A percentile compares a stretch with the other conserved stretches of the same genome.
Evolutionary conservation across 2,329 filamentous ascomycete genomes (phyloP).

Genomic region (Rutstroemia sp.): DNA sequence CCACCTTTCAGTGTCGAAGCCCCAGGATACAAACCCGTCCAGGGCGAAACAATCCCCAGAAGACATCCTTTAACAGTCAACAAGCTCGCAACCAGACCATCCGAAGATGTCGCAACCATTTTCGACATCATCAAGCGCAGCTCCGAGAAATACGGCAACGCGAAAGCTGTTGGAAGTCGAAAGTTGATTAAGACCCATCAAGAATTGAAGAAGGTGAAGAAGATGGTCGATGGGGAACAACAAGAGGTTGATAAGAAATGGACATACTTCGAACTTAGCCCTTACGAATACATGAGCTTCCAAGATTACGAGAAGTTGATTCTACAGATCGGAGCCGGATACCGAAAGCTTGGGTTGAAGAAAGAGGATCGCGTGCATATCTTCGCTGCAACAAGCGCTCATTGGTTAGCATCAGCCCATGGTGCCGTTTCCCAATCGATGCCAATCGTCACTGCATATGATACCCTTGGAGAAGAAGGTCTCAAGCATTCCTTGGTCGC

Average conservation of each 20-base stretch:
- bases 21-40: slow-evolving; percentile 47
- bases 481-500: slow-evolving; percentile 79
- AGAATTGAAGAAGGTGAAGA: slow-evolving; percentile 83
- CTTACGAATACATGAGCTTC: slow-evolving; percentile 69
- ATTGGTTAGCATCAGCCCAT: slow-evolving; percentile 45
- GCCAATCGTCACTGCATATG: slow-evolving; percentile 88
- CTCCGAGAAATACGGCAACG: slow-evolving; percentile 54
- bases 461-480: slow-evolving; percentile 78
- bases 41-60: slow-evolving; percentile 65
- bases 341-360: slow-evolving; percentile 63
- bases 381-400: slow-evolving; percentile 59
- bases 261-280: slow-evolving; percentile 76
- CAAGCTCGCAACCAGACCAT: slow-evolving; percentile 45
- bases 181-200: slow-evolving; percentile 66
- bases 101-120: slow-evolving; percentile 33
- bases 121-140: slow-evolving; percentile 61
- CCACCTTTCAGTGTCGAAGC: slow-evolving; percentile 56
- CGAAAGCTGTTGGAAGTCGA: slow-evolving; percentile 59
- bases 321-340: slow-evolving; percentile 58
- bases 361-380: slow-evolving; percentile 65
- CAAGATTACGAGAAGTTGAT: slow-evolving; percentile 65
- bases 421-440: slow-evolving; percentile 70
- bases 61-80: slow-evolving; percentile 51
- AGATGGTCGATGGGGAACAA: slow-evolving; percentile 72
- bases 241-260: slow-evolving; percentile 76